Base-by-base conservation (phyloP, 305 asterid species). In the Vinca major region DNA sequence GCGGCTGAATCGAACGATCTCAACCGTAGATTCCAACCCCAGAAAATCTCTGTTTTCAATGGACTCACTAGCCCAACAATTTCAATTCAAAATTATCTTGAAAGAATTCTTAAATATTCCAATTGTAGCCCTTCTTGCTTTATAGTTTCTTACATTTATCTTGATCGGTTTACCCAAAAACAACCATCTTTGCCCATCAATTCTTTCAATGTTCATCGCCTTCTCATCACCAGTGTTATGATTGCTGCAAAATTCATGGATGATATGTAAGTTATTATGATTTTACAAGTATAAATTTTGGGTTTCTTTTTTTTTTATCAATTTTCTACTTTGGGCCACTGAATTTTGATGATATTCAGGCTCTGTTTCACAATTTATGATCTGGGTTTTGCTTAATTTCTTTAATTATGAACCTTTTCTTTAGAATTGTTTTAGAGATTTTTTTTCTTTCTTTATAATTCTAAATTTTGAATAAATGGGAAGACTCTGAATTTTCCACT, bases 231-330 rank as follows among this genome's bases (percentile, higher is more conserved):
- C n/a, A 87, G 96, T 73, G 96, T 91, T 81, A 86, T 93, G 97
- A 79, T 89, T 54, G 91, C 99, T 44, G 97, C 97, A 7, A 93
- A 93, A 73, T 93, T 93, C 96, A 82, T 91, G 99, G 99, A 93
- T 71, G 97, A 89, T 73, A 80, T 85, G 97, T 91, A 50, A 87
- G 96, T 85, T 1, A 5, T 4, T 12, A 6, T 11, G 4, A 57
- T 51, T 44, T 3, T 4, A 4, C 4, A 3, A n/a, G 17, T 26
- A 10, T 43, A 14, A n/a, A n/a, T n/a, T n/a, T n/a, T n/a, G n/a
- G n/a, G n/a, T n/a, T 48, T 4, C 40, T 0, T 40, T 47, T 19
- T 1, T 11, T 13, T 40, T 49, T 52, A 11, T 26, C 21, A 7
- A 39, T n/a, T 1, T 37, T 33, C 51, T 33, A 5, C 0, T 71